These are phyloP conservation scores for Chenopodium formosanum DNA, from an alignment of 148 eudicot genomes.

Conservation along the genomic window DNA sequence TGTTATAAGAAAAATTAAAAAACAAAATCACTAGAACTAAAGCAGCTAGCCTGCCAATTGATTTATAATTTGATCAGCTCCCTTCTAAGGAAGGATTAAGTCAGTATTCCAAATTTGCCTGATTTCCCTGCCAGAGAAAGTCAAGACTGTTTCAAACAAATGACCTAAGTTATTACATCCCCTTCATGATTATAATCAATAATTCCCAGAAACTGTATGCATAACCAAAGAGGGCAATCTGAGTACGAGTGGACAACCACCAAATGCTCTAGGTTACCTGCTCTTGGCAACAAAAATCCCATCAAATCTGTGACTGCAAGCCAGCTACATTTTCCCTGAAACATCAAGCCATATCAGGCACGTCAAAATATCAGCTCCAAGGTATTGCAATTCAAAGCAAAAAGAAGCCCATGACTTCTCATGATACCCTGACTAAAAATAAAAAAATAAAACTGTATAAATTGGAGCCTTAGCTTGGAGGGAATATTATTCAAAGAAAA, in stretches of 20 bases:
- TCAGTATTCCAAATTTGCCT: not conserved
- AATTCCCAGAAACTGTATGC: not conserved
- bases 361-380: not conserved
- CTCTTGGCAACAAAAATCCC: not conserved
- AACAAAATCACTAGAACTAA: not conserved
- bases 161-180: not conserved
- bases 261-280: conserved; percentile 1
- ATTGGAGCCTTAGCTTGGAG: not conserved
- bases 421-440: not conserved
- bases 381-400: not conserved
- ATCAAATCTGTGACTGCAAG: not conserved
- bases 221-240: not conserved
- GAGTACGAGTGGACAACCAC: not conserved
- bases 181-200: not conserved
- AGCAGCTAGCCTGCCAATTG: not conserved
- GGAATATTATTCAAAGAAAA: not conserved
- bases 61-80: not conserved
- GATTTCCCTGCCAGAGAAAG: not conserved
- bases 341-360: not conserved
- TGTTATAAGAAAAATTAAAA: no score
- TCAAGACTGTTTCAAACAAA: not conserved
- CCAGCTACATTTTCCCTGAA: not conserved
- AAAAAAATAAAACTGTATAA: not conserved
- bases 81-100: not conserved
- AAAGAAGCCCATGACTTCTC: not conserved